Percentiles rank a stretch among this genome's conserved stretches.
Conservation (phyloP, 2,329 filamentous ascomycete species). For the Monilinia fructicola region DNA sequence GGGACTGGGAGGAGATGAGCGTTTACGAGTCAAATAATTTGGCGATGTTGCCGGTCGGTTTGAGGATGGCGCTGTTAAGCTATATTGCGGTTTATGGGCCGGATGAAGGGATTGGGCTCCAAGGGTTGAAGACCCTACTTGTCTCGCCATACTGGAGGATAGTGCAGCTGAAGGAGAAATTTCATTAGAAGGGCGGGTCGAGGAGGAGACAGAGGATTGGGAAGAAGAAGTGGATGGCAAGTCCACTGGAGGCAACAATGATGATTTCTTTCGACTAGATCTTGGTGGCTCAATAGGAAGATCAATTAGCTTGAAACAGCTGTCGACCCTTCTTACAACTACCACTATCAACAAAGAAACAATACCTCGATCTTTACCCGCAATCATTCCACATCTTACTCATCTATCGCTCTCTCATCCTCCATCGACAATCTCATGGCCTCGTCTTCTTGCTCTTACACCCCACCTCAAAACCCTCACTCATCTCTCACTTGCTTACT, state of each 20-base stretch:
- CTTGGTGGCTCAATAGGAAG: slow-evolving; percentile 53
- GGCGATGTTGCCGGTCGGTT: slow-evolving; percentile 53
- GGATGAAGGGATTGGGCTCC: slow-evolving; percentile 49
- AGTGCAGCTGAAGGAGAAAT: not conserved
- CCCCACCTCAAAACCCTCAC: slow-evolving; percentile 55
- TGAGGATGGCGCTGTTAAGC: slow-evolving; percentile 53
- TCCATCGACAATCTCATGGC: slow-evolving; percentile 52
- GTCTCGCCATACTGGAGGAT: slow-evolving; percentile 32
- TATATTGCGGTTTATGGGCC: slow-evolving; percentile 49
- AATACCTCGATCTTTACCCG: slow-evolving; percentile 29
- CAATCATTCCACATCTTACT: slow-evolving; percentile 54
- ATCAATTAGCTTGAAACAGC: slow-evolving; percentile 53
- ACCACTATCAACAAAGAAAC: slow-evolving; percentile 21
- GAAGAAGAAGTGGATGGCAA: slow-evolving; percentile 26
- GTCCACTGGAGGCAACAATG: slow-evolving; percentile 42
- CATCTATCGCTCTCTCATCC: slow-evolving; percentile 57
- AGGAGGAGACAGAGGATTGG: slow-evolving; percentile 31
- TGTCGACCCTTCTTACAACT: slow-evolving; percentile 39
- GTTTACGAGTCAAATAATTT: slow-evolving; percentile 58
- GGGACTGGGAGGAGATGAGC: slow-evolving; percentile 56
- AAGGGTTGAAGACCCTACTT: slow-evolving; percentile 53
- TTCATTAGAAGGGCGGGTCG: not conserved
- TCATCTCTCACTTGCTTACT: slow-evolving; percentile 60
- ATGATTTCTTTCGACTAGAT: slow-evolving; percentile 54
- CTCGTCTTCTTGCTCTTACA: slow-evolving; percentile 56